A percentile compares a stretch with the other conserved stretches of the same genome.
phyloP scores from a whole-genome alignment of 441 rosid species.

The Theobroma grandiflorum region DNA sequence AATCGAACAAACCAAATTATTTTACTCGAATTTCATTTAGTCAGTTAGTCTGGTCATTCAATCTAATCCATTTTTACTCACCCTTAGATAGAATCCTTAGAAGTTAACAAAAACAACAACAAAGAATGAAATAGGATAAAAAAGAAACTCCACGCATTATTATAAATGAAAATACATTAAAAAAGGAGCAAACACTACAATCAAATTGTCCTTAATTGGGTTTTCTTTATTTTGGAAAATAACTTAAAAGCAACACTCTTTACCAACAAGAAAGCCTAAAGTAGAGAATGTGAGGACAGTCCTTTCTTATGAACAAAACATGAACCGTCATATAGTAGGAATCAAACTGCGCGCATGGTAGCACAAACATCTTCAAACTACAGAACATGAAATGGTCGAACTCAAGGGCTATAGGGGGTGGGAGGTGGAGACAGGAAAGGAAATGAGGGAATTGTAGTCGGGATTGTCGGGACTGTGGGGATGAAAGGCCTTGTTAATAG shows the following conservation, averaged over 20 bases:
- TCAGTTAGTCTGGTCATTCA: no score
- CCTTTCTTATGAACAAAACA: background rate
- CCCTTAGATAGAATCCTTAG: no score
- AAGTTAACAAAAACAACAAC: no score
- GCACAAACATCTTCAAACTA: background rate
- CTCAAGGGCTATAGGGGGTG: slow-evolving; percentile 4
- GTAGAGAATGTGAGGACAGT: background rate
- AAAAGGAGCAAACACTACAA: background rate
- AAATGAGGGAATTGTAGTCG: background rate
- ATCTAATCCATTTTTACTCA: no score
- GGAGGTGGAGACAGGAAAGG: slow-evolving; percentile 18
- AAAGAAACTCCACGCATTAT: no score
- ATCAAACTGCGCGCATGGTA: background rate
- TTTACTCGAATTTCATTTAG: no score
- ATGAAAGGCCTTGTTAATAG: slow-evolving; percentile 28
- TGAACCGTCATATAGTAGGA: background rate
- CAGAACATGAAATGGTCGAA: background rate
- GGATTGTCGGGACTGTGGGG: background rate
- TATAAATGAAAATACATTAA: background rate
- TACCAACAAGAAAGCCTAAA: background rate
- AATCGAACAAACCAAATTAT: no score
- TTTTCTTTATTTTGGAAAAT: background rate
- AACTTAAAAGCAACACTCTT: background rate
- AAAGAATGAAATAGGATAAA: background rate
- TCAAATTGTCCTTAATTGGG: background rate